phyloP scores from a whole-genome alignment of 192 early-diverging fungal species.

The Coemansia sp. region DNA sequence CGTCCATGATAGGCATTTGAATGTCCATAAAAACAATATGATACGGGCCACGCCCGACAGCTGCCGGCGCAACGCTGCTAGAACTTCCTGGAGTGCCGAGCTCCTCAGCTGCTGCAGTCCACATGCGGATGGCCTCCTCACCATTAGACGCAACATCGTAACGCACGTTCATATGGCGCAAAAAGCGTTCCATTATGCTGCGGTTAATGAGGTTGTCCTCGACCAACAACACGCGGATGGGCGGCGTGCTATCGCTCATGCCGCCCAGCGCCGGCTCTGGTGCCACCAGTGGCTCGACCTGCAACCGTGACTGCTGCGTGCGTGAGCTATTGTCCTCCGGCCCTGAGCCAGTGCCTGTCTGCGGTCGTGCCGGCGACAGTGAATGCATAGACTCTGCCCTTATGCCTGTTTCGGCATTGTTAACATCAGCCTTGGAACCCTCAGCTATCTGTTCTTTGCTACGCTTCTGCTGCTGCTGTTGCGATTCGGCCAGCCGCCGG shows the following conservation, averaged over 20 bases:
- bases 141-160: slow-evolving; percentile 79
- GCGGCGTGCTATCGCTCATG: slow-evolving; percentile 22
- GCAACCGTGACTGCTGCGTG: slow-evolving; percentile 14
- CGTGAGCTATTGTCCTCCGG: not conserved
- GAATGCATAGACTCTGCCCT: slow-evolving; percentile 1
- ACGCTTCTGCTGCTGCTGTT: slow-evolving; percentile 12
- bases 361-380: no score
- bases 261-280: slow-evolving; percentile 10
- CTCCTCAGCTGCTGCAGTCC: slow-evolving; percentile 55
- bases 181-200: slow-evolving; percentile 67
- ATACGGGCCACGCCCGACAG: slow-evolving; percentile 47
- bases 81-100: slow-evolving; percentile 1
- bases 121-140: slow-evolving; percentile 77
- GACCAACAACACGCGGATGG: slow-evolving; percentile 75
- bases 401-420: slow-evolving; percentile 3
- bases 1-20: slow-evolving; percentile 88
- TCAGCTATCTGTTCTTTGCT: not conserved
- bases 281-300: not conserved
- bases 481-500: slow-evolving; percentile 32
- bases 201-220: slow-evolving; percentile 81
- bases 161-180: slow-evolving; percentile 68
- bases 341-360: slow-evolving; percentile 1
- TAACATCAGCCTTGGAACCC: not conserved
- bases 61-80: slow-evolving; percentile 1
- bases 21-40: slow-evolving; percentile 84